Evolutionary conservation across 164 flowering plant genomes (phyloP).

Genomic region (Saururus chinensis): DNA sequence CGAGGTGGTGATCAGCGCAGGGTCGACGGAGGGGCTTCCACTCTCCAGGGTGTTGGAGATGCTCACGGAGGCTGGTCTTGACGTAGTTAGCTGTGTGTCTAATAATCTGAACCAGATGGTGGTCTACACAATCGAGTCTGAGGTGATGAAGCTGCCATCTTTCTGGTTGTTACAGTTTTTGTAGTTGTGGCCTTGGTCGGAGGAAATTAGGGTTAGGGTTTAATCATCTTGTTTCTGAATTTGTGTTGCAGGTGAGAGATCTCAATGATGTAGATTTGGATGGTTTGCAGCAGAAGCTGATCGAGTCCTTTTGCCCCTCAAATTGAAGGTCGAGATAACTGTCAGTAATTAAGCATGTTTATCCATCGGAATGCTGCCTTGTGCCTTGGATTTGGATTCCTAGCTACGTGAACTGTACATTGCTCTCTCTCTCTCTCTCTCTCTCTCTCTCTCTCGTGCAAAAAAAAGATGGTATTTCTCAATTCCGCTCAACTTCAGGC

Average conservation of each 20-base stretch:
- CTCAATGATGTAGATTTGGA: background rate
- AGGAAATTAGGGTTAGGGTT: background rate
- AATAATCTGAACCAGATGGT: conserved; percentile 18
- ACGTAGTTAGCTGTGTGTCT: conserved; percentile 26
- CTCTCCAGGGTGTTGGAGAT: conserved; percentile 23
- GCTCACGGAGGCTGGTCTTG: conserved; percentile 27
- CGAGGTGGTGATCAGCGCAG: conserved; percentile 22
- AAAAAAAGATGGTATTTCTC: background rate
- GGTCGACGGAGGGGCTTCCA: conserved; percentile 8
- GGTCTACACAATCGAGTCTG: conserved; percentile 24
- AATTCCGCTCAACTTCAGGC: background rate
- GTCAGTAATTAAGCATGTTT: background rate
- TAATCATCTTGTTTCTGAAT: background rate
- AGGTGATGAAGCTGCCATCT: conserved; percentile 18
- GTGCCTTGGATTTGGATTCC: background rate
- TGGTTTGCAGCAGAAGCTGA: conserved; percentile 6
- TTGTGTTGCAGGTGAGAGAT: background rate
- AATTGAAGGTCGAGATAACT: background rate
- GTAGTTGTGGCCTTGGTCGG: background rate
- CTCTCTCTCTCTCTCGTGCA: background rate
- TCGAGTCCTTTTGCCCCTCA: conserved; percentile 1
- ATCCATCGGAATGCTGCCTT: background rate
- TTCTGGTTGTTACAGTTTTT: too few species aligned
- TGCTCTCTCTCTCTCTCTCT: background rate
- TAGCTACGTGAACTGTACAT: background rate